These are phyloP conservation scores for Acanthamoeba royreba DNA, from an alignment of 208 protist species.

Conservation along the genomic window DNA sequence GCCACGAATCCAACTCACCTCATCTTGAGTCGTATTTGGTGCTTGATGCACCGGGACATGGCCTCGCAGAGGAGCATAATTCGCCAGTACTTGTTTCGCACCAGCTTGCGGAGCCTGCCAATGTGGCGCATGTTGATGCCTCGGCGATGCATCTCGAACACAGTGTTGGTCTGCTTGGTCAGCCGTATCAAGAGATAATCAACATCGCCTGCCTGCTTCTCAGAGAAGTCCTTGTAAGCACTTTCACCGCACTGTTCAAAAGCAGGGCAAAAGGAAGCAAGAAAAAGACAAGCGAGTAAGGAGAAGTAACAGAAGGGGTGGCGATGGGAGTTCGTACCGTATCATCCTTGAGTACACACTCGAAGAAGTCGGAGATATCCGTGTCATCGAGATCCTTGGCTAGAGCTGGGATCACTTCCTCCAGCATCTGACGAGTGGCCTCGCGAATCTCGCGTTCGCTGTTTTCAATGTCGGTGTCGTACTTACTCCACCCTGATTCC, in stretches of 20 bases:
- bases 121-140: slow-evolving; percentile 31
- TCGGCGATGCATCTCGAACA: not conserved
- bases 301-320: not conserved
- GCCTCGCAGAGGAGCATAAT: not conserved
- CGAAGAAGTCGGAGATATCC: not conserved
- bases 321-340: not conserved
- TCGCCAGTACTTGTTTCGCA: not conserved
- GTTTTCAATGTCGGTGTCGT: not conserved
- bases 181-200: not conserved
- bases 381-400: not conserved
- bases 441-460: slow-evolving; percentile 14
- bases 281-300: not conserved
- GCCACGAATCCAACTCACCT: no score
- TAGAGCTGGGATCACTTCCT: not conserved
- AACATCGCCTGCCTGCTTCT: not conserved
- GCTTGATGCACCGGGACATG: not conserved
- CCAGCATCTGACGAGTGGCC: not conserved
- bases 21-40: not conserved
- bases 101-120: not conserved
- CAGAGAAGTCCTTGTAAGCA: not conserved
- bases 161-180: not conserved
- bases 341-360: not conserved
- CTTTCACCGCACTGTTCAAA: not conserved
- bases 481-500: not conserved
- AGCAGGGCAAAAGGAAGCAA: not conserved